Base-by-base conservation (phyloP, 2,329 filamentous ascomycete genomes). In the Claviceps digitariae region DNA sequence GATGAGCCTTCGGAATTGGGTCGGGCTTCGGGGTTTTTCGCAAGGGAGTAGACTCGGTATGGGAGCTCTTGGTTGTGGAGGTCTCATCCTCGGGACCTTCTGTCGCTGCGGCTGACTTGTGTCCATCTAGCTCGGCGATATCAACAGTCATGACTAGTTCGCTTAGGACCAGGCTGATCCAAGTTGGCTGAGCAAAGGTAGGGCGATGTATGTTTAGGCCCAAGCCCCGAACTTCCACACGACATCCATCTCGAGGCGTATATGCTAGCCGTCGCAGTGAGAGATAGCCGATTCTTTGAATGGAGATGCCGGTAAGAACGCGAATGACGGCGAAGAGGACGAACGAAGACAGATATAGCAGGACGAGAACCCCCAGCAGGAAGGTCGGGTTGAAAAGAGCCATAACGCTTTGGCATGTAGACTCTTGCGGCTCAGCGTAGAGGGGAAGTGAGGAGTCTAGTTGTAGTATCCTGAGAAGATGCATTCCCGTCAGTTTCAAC, bases 111-210 rank as follows among this genome's bases (percentile, higher is more conserved):
- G 55, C 49, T 29, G 62, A 55, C 59, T 74, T 77, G 52, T 72
- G 72, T 27, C 71, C 71, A 59, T 80, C 78, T 44, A 93, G 69
- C 48, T 81, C 78, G 56, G 79, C 78, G 47, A 90, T 73, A 64
- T 98, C 88, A 45, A 97, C 67, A 0, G 88, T 94, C 50, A 98
- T 77, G 50, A 83, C 86, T 50, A 96, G 74, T 65, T 96, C 93
- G 62, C 82, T 87, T 55, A 98, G 71, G 9, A 93, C 87, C 50
- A 98, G 76, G 66, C 90, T 97, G 61, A 95, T 74, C 90, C 91
- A 97, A 57, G 94, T 97, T 46, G 93, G 93, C 67, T 97, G 90
- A 48, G 91, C 89, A 69, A 98, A 97, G 6, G 93, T 97, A 13
- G 93, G 93, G 4, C 90, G 83, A 70, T 98, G 93, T 57, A 97